phyloP scores from a whole-genome alignment of 768 basidiomycete genomes.

The Baorangia bicolor region DNA sequence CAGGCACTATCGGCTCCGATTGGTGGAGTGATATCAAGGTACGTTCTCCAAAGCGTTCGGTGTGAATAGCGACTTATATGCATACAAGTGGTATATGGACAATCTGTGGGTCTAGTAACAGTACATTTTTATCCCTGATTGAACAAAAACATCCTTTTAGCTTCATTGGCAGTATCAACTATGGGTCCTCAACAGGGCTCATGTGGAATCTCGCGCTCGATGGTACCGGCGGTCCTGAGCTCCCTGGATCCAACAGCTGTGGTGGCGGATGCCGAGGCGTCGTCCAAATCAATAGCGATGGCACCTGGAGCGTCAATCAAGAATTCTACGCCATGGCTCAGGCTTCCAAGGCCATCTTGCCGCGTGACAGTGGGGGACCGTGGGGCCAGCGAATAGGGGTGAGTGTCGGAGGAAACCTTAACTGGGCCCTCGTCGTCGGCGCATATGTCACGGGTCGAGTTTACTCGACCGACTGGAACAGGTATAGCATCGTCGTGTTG shows the following conservation, averaged over 20 bases:
- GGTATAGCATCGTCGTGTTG: conserved; percentile 72
- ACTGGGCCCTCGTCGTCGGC: conserved; percentile 60
- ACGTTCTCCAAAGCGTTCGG: not conserved
- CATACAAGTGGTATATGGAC: conserved; percentile 62
- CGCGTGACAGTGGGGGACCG: conserved; percentile 65
- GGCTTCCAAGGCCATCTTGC: conserved; percentile 69
- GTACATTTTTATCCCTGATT: conserved; percentile 26
- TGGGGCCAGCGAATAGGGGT: conserved; percentile 69
- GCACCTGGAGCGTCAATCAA: conserved; percentile 65
- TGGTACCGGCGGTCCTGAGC: conserved; percentile 57
- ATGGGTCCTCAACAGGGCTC: conserved; percentile 44
- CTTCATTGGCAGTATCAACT: conserved; percentile 39
- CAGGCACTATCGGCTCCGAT: conserved; percentile 62
- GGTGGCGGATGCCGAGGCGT: conserved; percentile 64
- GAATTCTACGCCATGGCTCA: conserved; percentile 80
- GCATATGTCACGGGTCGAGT: conserved; percentile 63
- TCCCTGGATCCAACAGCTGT: conserved; percentile 66
- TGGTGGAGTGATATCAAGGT: conserved; percentile 85
- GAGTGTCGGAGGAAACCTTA: conserved; percentile 53
- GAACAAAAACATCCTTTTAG: conserved; percentile 12
- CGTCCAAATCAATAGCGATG: conserved; percentile 63
- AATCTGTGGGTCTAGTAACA: conserved; percentile 46
- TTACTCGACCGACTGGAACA: conserved; percentile 52
- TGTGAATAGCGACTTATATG: conserved; percentile 8
- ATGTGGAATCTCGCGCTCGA: conserved; percentile 81